Evolutionary conservation across 441 rosid species (phyloP).

Genomic region (Viola pubescens): DNA sequence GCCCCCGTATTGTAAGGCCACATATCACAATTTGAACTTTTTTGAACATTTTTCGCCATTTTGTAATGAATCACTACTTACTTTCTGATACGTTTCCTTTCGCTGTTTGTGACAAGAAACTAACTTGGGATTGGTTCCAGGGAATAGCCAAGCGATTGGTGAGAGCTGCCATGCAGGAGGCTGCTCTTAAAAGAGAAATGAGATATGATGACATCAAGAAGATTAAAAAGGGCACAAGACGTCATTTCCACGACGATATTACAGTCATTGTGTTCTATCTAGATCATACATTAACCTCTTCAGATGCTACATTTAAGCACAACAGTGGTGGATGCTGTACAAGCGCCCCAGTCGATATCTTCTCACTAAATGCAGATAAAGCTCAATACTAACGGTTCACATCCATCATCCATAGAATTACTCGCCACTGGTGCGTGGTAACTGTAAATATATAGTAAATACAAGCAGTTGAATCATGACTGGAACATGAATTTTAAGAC

Average conservation of each 20-base stretch:
- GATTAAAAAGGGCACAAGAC: constrained; percentile 40
- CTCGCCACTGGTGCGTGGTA: not conserved
- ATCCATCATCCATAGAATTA: not conserved
- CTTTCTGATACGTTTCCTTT: not conserved
- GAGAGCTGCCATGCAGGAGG: constrained; percentile 45
- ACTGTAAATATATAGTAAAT: not conserved
- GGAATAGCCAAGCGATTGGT: constrained; percentile 55
- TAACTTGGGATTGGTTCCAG: constrained; percentile 17
- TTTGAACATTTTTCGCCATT: not conserved
- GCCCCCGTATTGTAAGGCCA: constrained; percentile 40
- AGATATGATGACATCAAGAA: constrained; percentile 34
- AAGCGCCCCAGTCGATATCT: constrained; percentile 38
- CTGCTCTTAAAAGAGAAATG: constrained; percentile 51
- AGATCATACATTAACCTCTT: constrained; percentile 26
- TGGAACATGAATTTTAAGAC: not conserved
- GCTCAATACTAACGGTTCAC: constrained; percentile 13
- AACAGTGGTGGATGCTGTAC: constrained; percentile 23
- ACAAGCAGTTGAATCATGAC: too few species aligned
- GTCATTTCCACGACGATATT: constrained; percentile 59
- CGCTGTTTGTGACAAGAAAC: not conserved
- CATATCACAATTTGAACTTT: constrained; percentile 1
- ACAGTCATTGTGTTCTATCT: constrained; percentile 48
- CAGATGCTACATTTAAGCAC: constrained; percentile 22
- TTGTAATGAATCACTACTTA: not conserved
- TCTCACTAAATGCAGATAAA: constrained; percentile 24